Base-by-base conservation (phyloP, 768 basidiomycete genomes). In the Suillus sp. region DNA sequence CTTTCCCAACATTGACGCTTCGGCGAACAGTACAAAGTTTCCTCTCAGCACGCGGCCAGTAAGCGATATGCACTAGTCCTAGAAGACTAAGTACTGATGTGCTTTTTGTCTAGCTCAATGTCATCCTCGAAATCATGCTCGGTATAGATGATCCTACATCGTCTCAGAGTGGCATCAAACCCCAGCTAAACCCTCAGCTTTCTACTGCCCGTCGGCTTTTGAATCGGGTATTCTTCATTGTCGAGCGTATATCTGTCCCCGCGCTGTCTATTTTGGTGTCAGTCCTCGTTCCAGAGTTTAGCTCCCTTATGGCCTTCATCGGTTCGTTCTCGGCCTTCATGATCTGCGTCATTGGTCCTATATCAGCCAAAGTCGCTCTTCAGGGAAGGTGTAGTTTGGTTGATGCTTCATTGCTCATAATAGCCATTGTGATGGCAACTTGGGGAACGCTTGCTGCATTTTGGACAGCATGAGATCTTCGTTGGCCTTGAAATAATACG, bases 241-340 rank as follows among this genome's bases (percentile, higher is more conserved):
- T 88, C 40, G 88, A 89, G 67, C 81, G 93, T 59, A 74, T 87
- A 30, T 66, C 78, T 59, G 74, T 95, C 50, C 85, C 90, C 1
- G 67, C 81, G 11, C 69, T 88, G 38, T 84, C 89, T 27, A 87
- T 93, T 14, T 72, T 75, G 37, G 85, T 90, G 30, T 93, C 95
- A 22, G 89, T 94, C 62, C 72, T 84, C 59, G 74, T 95, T 25
- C 94, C 94, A 6, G 84, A 91, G 60, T 96, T 96, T 75, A 86
- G 88, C 66, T 81, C 87, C 5, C 79, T 90, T 75, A 94, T 95
- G 91, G 92, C 93, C 1, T 92, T 97, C 74, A 79, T 98, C 59
- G 96, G 96, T 2, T 89, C 92, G n/a, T 93, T 94, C 74, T 88
- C 89, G 40, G 91, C 93, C 0, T 88, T 88, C 66, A 78, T 88